Percentiles rank a stretch among this genome's conserved stretches.
Evolutionary conservation across 352 stramenopile genomes (phyloP).

Genomic region (Globisporangium heterothallicum): DNA sequence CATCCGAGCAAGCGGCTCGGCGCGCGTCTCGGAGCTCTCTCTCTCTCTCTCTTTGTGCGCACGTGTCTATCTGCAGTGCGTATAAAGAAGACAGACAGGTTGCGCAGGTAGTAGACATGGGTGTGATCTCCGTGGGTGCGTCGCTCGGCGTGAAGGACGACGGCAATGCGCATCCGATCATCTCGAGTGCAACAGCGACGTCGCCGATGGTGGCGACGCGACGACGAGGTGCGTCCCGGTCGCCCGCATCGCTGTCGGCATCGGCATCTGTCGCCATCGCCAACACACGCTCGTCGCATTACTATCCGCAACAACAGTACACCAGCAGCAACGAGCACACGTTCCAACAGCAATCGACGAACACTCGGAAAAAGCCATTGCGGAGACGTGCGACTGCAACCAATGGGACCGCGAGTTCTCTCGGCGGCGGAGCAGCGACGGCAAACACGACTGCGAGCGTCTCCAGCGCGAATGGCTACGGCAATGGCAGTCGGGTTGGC

Average conservation of each 20-base stretch:
- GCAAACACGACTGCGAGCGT: neutral
- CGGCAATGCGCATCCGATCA: slow-evolving; percentile 6
- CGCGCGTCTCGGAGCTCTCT: too few species aligned
- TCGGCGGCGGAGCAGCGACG: neutral
- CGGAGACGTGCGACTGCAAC: slow-evolving; percentile 1
- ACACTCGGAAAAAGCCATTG: slow-evolving; percentile 11
- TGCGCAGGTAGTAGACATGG: too few species aligned
- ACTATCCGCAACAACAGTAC: neutral
- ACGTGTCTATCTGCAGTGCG: neutral
- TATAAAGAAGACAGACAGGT: too few species aligned
- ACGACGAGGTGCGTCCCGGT: slow-evolving; percentile 1
- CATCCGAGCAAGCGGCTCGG: too few species aligned
- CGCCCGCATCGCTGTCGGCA: neutral
- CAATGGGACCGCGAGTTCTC: neutral
- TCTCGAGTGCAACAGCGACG: neutral
- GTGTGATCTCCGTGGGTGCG: slow-evolving; percentile 74
- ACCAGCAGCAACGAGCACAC: neutral
- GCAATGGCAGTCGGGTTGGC: too few species aligned
- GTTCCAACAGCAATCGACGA: neutral
- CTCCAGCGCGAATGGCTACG: neutral
- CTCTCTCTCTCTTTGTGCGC: neutral
- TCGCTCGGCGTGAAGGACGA: slow-evolving; percentile 61
- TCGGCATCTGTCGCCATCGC: neutral
- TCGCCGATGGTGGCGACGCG: neutral
- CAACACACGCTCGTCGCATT: slow-evolving; percentile 3